Evolutionary conservation across 768 basidiomycete genomes (phyloP).

Genomic region (Tricholoma furcatifolium): DNA sequence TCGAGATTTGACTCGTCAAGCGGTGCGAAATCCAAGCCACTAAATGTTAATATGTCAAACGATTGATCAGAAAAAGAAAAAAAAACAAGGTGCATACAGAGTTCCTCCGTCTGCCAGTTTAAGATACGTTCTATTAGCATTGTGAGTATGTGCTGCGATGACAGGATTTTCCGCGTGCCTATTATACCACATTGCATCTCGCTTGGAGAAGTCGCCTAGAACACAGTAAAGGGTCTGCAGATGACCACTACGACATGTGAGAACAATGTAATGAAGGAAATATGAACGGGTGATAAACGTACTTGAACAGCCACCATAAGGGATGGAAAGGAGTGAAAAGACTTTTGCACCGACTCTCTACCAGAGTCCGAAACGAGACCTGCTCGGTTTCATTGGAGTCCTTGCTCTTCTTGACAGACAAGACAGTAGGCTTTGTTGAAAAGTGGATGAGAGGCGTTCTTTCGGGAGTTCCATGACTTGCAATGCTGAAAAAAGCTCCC

Average conservation of each 20-base stretch:
- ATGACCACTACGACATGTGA: constrained; percentile 46
- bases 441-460: constrained; percentile 36
- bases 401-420: constrained; percentile 32
- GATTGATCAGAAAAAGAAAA: neutral
- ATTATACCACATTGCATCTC: constrained; percentile 54
- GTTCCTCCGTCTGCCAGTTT: constrained; percentile 62
- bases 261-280: neutral
- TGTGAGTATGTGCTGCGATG: neutral
- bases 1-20: constrained; percentile 33
- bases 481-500: constrained; percentile 30
- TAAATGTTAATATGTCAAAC: constrained; percentile 20
- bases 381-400: constrained; percentile 31
- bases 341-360: constrained; percentile 41
- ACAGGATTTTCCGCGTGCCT: constrained; percentile 33
- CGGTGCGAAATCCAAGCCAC: constrained; percentile 68
- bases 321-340: constrained; percentile 43
- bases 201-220: constrained; percentile 57
- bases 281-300: constrained; percentile 14
- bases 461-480: constrained; percentile 17
- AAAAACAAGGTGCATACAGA: constrained; percentile 44
- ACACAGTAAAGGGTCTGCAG: constrained; percentile 63
- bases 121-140: constrained; percentile 40
- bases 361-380: constrained; percentile 36
- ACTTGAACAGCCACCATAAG: constrained; percentile 52
- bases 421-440: constrained; percentile 32